Base-by-base conservation (phyloP, 768 basidiomycete genomes). In the Crepidotus variabilis region DNA sequence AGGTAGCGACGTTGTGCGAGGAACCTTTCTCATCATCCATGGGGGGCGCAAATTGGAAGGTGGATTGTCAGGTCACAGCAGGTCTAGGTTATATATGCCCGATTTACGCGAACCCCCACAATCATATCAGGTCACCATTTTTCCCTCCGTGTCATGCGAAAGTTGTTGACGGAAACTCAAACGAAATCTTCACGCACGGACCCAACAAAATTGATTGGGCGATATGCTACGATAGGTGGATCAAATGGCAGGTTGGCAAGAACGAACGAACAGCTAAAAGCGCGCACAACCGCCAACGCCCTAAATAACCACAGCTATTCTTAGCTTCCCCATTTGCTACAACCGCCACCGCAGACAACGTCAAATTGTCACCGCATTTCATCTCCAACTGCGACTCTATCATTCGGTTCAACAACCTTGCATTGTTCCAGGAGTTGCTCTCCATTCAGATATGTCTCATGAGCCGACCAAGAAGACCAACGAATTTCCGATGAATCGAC, bases 1-100 rank as follows among this genome's bases (percentile, higher is more conserved):
- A 45, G 63, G 58, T 39, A 21, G 59, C 18, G 39, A 57, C 59
- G 58, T 56, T 57, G 46, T 57, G 39, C 52, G 63, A 57, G 32
- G 54, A 50, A n/a, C 47, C 49, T 47, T 60, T 53, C 58, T 62
- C 55, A 20, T 13, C 59, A 24, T 66, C 66, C 69, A 72, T 69
- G 48, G 47, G 23, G 28, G 52, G 55, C 48, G 47, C 55, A 46
- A 57, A 28, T 49, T 51, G 58, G 53, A 22, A 57, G 47, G 51
- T 53, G 35, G 45, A 50, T 32, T 43, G 34, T 21, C 51, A 54
- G 28, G 47, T 54, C 43, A 47, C 45, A 50, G 52, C 51, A 22
- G 51, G 35, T 36, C 34, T 18, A 24, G 18, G 14, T 32, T 58
- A 43, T 43, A 43, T 43, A 43, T 16, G 18, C 14, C 14, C 5